Percentiles rank a stretch among this genome's conserved stretches.
Evolutionary conservation across 345 rosid genomes (phyloP).

Genomic region (Ailanthus altissimus): DNA sequence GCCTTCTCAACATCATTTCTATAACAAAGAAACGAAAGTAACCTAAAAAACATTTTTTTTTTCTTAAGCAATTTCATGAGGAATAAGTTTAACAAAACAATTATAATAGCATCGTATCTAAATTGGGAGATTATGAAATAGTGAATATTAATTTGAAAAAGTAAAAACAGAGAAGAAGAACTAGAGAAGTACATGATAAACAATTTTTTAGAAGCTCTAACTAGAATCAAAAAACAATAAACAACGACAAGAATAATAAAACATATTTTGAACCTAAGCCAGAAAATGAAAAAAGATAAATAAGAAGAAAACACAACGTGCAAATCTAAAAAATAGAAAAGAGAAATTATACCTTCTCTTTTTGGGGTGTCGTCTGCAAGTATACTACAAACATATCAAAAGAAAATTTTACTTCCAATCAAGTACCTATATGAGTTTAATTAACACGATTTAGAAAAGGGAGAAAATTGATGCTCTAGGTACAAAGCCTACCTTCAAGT

Average conservation of each 20-base stretch:
- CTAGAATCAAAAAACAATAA: neutral
- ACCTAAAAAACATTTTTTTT: neutral
- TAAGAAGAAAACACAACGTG: neutral
- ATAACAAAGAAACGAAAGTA: neutral
- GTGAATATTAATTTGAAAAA: neutral
- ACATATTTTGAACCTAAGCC: too few relatives aligned
- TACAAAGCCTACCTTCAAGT: too few relatives aligned
- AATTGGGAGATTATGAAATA: conserved; percentile 3
- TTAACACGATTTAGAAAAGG: too few relatives aligned
- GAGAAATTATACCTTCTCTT: conserved; percentile 38
- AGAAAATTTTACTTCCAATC: too few relatives aligned
- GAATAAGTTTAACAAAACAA: neutral
- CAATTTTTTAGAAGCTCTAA: neutral
- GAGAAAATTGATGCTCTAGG: too few relatives aligned
- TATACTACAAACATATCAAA: too few relatives aligned
- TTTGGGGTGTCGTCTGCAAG: conserved; percentile 13
- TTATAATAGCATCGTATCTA: neutral
- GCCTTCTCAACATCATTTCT: neutral
- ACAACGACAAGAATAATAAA: neutral
- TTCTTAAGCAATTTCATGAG: neutral
- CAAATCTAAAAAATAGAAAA: too few relatives aligned
- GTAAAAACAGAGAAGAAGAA: neutral
- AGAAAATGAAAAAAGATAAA: neutral
- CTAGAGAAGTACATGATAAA: neutral
- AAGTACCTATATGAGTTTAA: too few relatives aligned